phyloP scores from a whole-genome alignment of 2,329 filamentous ascomycete genomes.

The Metarhizium anisopliae region DNA sequence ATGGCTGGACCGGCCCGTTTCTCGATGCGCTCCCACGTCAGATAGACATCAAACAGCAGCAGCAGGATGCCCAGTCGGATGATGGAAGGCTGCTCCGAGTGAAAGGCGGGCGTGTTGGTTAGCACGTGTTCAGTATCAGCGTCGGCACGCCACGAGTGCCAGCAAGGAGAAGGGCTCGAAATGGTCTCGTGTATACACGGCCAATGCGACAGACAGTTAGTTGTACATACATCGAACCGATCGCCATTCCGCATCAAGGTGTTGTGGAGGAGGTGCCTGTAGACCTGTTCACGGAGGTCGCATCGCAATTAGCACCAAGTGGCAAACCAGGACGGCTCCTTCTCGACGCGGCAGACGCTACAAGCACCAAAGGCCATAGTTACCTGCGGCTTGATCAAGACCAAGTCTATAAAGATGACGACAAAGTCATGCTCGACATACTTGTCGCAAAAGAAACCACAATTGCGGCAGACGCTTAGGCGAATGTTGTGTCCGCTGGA shows the following conservation, averaged over 20 bases:
- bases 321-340: too few relatives aligned
- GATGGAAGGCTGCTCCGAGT: conserved; percentile 64
- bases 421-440: conserved; percentile 99
- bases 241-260: conserved; percentile 66
- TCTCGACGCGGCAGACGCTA: too few relatives aligned
- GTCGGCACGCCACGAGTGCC: too few relatives aligned
- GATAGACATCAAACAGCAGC: conserved; percentile 93
- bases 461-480: conserved; percentile 91
- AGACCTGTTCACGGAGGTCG: conserved; percentile 51
- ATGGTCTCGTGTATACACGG: not conserved
- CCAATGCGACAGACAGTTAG: too few relatives aligned
- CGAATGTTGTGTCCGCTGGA: conserved; percentile 84
- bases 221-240: conserved; percentile 52
- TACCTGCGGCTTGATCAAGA: conserved; percentile 95
- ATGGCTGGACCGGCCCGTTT: conserved; percentile 55
- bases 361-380: not conserved
- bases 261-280: conserved; percentile 91
- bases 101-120: not conserved
- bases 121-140: not conserved
- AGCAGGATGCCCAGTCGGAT: conserved; percentile 81
- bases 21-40: conserved; percentile 96
- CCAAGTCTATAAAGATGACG: conserved; percentile 92
- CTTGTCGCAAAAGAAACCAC: conserved; percentile 92
- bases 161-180: too few relatives aligned
- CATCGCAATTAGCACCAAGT: not conserved